phyloP scores from a whole-genome alignment of 768 basidiomycete genomes.

The Fistulinella prunicolor region DNA sequence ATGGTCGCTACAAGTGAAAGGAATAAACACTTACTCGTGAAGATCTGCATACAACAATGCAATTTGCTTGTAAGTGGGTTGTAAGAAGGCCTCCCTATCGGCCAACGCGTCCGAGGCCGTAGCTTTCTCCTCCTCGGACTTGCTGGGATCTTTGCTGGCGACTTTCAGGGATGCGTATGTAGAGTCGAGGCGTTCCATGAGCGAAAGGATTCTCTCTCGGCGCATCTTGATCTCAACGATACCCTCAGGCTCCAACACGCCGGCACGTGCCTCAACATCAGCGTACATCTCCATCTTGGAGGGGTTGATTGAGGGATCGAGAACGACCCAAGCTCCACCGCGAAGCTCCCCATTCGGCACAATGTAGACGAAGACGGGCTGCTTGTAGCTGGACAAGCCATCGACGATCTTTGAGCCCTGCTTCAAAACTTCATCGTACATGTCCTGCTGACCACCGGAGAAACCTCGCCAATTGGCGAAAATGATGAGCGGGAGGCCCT shows the following conservation, averaged over 20 bases:
- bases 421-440: slow-evolving; percentile 97
- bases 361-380: slow-evolving; percentile 97
- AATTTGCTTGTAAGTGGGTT: slow-evolving; percentile 91
- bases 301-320: slow-evolving; percentile 96
- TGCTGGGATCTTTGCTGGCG: slow-evolving; percentile 71
- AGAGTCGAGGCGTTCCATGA: slow-evolving; percentile 93
- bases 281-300: slow-evolving; percentile 99
- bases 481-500: slow-evolving; percentile 94
- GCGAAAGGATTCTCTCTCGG: slow-evolving; percentile 80
- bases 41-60: slow-evolving; percentile 94
- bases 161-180: slow-evolving; percentile 79
- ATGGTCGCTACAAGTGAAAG: not conserved
- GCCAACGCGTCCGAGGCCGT: slow-evolving; percentile 65
- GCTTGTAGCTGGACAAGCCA: slow-evolving; percentile 93
- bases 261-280: slow-evolving; percentile 91
- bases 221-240: slow-evolving; percentile 98
- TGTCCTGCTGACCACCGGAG: slow-evolving; percentile 99
- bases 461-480: slow-evolving; percentile 99
- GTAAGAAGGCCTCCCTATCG: slow-evolving; percentile 73
- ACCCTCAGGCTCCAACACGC: slow-evolving; percentile 96
- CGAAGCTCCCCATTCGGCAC: slow-evolving; percentile 98
- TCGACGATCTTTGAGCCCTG: slow-evolving; percentile 99
- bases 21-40: slow-evolving; percentile 69
- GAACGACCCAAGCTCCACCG: slow-evolving; percentile 98
- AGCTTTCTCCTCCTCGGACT: slow-evolving; percentile 71